Base-by-base conservation (phyloP, 495 filamentous ascomycete species). In the Patellaria atrata region DNA sequence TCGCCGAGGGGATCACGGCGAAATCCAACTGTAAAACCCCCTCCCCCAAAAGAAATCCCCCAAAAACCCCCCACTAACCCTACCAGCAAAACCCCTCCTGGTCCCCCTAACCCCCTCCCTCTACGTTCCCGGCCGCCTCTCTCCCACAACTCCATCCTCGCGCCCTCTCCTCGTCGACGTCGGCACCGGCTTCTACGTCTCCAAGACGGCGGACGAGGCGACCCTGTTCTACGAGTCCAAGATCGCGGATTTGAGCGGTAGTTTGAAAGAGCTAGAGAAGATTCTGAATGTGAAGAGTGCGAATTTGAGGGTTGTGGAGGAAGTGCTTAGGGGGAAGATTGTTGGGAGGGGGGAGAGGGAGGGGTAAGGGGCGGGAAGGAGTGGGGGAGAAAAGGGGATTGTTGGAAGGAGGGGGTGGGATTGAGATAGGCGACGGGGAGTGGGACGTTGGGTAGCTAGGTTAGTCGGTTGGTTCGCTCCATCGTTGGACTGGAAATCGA, bases 151-250 rank as follows among this genome's bases (percentile, higher is more conserved):
- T 39, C 77, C 76, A 40, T n/a, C n/a, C n/a, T n/a, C n/a, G n/a
- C n/a, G n/a, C n/a, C n/a, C n/a, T n/a, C 85, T 96, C 8, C 66
- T 97, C 27, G 84, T 97, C 15, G 89, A 97, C 62, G 78, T 97
- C 12, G 89, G 89, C 11, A 97, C 89, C 1, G 89, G 89, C 2
- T 97, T 89, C 55, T 94, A 82, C 54, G 79, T 96, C 37, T 89
- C 96, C 61, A 97, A 97, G 76, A 76, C 70, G 11, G 65, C 75
- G 3, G 69, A 70, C 29, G 81, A 81, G 41, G 91, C 89, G 1
- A 65, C 65, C 21, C 71, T 75, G 30, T 97, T 96, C 48, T 97
- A 97, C 52, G 67, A 77, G 12, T 63, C 58, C 15, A 97, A 96
- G 58, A 70, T 94, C 5, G 78, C 82, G 47, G 79, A 81, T 25